Conservation (phyloP, 2,329 filamentous ascomycete genomes). For the Arthrobotrys musiformis region DNA sequence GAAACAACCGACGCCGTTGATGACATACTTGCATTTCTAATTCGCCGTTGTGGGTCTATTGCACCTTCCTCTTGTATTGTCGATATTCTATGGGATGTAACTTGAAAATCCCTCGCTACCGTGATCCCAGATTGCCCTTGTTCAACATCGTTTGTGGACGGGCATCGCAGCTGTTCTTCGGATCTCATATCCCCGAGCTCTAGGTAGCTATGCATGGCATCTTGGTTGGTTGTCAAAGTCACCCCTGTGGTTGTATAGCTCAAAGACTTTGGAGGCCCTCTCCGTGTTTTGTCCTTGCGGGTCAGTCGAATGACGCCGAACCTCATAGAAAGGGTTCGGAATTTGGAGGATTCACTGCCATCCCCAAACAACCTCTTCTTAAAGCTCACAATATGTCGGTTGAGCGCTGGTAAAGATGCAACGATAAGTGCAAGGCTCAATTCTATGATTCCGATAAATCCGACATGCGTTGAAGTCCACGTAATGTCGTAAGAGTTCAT, state of each 20-base stretch:
- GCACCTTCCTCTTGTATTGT: background rate
- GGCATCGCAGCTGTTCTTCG: background rate
- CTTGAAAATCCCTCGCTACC: background rate
- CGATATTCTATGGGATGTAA: background rate
- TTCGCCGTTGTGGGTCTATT: background rate
- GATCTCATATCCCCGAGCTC: conserved; percentile 32
- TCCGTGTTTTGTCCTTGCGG: background rate
- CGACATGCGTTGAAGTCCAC: conserved; percentile 22
- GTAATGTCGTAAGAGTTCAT: conserved; percentile 24
- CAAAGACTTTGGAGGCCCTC: background rate
- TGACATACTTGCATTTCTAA: background rate
- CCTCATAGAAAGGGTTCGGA: background rate
- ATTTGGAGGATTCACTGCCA: background rate
- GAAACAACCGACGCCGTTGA: background rate
- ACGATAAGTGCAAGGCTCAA: conserved; percentile 25
- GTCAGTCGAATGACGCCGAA: conserved; percentile 28
- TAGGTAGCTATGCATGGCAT: conserved; percentile 14
- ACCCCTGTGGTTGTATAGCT: conserved; percentile 16
- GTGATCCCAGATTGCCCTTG: background rate
- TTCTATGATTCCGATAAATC: conserved; percentile 35
- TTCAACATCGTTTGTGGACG: background rate
- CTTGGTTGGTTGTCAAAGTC: background rate
- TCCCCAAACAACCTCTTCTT: conserved; percentile 2
- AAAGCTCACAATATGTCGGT: conserved; percentile 31
- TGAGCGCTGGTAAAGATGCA: conserved; percentile 28